phyloP scores from a whole-genome alignment of 805 yeast species.

The Yarrowia sp. region DNA sequence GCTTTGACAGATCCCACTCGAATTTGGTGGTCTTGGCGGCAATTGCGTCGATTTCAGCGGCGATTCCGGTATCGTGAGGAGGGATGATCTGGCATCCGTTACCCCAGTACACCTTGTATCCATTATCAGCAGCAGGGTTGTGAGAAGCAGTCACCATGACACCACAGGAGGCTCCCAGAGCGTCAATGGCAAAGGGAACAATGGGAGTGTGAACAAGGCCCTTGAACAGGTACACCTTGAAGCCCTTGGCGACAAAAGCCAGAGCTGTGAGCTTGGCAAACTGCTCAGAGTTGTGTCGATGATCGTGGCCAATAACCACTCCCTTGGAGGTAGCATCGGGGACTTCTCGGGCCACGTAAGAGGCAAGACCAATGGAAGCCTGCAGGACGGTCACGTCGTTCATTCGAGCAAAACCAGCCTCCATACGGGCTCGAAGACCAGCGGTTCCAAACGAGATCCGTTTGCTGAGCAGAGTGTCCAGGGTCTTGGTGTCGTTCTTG shows the following conservation, averaged over 20 bases:
- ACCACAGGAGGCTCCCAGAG: constrained; percentile 71
- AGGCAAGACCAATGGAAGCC: constrained; percentile 64
- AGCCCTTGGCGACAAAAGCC: constrained; percentile 72
- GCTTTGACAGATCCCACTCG: constrained; percentile 54
- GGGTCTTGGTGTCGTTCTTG: constrained; percentile 52
- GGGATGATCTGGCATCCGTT: constrained; percentile 97
- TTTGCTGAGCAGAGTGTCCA: constrained; percentile 57
- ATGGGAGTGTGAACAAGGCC: constrained; percentile 78
- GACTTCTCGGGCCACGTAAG: constrained; percentile 48
- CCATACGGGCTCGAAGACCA: constrained; percentile 87
- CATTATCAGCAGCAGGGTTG: constrained; percentile 68
- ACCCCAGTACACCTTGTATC: constrained; percentile 90
- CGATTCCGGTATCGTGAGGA: constrained; percentile 82
- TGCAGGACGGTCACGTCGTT: constrained; percentile 88
- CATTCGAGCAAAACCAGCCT: constrained; percentile 88
- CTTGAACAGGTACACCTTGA: constrained; percentile 61
- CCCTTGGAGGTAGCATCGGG: constrained; percentile 50
- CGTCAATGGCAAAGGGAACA: constrained; percentile 85
- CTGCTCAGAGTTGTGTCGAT: constrained; percentile 76
- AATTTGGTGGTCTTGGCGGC: constrained; percentile 64
- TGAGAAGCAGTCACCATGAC: constrained; percentile 51
- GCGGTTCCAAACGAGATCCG: constrained; percentile 91
- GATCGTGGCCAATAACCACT: constrained; percentile 90
- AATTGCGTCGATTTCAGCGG: constrained; percentile 65
- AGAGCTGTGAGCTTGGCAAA: constrained; percentile 83